These are phyloP conservation scores for Schoenoplectus triqueter DNA, from an alignment of 202 grass and related monocot species.

Conservation along the genomic window DNA sequence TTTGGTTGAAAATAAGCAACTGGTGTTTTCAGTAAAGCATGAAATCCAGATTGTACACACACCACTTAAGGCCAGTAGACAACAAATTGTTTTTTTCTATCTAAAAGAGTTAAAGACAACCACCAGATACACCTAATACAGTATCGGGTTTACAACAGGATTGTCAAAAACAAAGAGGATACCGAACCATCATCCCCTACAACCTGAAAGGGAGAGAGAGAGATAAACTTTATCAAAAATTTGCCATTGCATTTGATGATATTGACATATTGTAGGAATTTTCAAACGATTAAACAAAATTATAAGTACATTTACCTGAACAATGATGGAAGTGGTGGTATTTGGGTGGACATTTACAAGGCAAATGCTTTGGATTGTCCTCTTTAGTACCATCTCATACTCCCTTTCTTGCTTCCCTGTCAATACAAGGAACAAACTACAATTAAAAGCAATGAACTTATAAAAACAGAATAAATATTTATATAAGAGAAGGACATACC, in stretches of 20 bases:
- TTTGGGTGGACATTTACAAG: conserved; percentile 77
- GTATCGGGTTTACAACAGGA: conserved; percentile 4
- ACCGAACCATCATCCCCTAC: conserved; percentile 86
- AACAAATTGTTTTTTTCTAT: neutral
- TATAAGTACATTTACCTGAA: conserved; percentile 52
- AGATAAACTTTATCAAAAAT: conserved; percentile 18
- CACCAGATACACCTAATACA: neutral
- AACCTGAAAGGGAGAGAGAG: conserved; percentile 58
- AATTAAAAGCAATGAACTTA: neutral
- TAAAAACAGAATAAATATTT: neutral
- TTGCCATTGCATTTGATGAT: too few species aligned
- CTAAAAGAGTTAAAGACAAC: neutral
- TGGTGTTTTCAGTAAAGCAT: neutral
- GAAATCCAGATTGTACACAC: neutral
- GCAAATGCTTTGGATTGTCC: conserved; percentile 84
- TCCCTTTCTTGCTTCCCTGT: conserved; percentile 76
- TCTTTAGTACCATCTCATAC: conserved; percentile 85
- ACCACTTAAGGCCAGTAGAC: neutral
- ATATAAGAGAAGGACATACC: conserved; percentile 42
- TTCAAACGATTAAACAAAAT: conserved; percentile 8
- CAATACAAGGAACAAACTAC: neutral
- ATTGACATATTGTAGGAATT: neutral
- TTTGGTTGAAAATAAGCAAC: neutral
- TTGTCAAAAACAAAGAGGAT: conserved; percentile 44
- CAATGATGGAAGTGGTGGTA: conserved; percentile 78